phyloP scores from a whole-genome alignment of 495 filamentous ascomycete species.

The Aspergillus heteromorphus region DNA sequence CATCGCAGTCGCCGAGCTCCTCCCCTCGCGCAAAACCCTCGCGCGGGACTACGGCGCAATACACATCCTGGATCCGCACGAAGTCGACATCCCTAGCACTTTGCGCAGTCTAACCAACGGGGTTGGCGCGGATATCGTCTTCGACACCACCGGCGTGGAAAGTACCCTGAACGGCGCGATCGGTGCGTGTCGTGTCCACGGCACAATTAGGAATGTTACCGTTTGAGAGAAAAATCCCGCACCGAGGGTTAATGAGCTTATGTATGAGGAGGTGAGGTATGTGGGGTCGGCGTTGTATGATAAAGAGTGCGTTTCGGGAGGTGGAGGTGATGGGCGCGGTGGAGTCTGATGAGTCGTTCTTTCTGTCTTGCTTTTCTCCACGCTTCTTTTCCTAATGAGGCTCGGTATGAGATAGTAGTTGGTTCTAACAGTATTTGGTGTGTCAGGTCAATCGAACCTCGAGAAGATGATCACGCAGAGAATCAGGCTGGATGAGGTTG shows the following conservation, averaged over 20 bases:
- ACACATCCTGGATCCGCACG: slow-evolving; percentile 49
- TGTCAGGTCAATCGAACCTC: slow-evolving; percentile 51
- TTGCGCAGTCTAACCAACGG: slow-evolving; percentile 43
- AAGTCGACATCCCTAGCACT: slow-evolving; percentile 43
- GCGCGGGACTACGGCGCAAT: slow-evolving; percentile 50
- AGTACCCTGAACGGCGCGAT: slow-evolving; percentile 46
- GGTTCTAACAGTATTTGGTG: too few relatives aligned
- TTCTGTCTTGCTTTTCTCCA: background rate
- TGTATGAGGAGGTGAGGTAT: slow-evolving; percentile 43
- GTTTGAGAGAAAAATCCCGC: slow-evolving; percentile 53
- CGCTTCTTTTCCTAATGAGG: too few relatives aligned
- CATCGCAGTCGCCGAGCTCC: slow-evolving; percentile 55
- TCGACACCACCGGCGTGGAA: slow-evolving; percentile 55
- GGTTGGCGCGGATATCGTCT: slow-evolving; percentile 49
- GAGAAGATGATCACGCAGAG: slow-evolving; percentile 54
- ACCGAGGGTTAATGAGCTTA: slow-evolving; percentile 43
- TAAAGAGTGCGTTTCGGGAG: slow-evolving; percentile 47
- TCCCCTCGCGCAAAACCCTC: slow-evolving; percentile 42
- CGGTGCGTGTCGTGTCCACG: slow-evolving; percentile 42
- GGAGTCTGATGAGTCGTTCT: background rate
- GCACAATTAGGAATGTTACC: slow-evolving; percentile 58
- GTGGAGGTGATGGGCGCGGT: too few relatives aligned
- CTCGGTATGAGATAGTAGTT: too few relatives aligned
- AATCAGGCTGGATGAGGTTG: slow-evolving; percentile 30
- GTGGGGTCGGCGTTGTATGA: slow-evolving; percentile 50